These are phyloP conservation scores for Metschnikowia reukaufii DNA, from an alignment of 805 yeast species.

Conservation along the genomic window DNA sequence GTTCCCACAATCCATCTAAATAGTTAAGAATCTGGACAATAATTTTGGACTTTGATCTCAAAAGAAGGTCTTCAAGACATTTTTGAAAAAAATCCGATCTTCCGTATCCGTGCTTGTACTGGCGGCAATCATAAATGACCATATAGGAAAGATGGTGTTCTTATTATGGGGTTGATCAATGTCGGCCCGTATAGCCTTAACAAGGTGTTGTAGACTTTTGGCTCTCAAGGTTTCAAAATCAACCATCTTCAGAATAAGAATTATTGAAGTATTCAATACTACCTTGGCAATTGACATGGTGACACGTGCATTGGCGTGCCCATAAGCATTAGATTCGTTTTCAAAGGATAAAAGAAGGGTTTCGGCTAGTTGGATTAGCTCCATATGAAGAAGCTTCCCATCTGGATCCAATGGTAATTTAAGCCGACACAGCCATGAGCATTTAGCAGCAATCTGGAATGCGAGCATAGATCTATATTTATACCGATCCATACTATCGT, in stretches of 20 bases:
- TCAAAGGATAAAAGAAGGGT: constrained; percentile 8
- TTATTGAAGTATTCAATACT: constrained; percentile 12
- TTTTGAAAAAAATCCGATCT: constrained; percentile 11
- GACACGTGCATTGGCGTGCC: constrained; percentile 1
- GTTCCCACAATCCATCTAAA: constrained; percentile 17
- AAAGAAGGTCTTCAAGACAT: constrained; percentile 4
- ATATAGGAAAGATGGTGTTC: constrained; percentile 16
- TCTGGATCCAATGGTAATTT: constrained; percentile 8
- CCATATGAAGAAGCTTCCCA: constrained; percentile 3
- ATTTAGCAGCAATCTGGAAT: constrained; percentile 19
- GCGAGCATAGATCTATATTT: constrained; percentile 15
- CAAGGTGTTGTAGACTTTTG: neutral
- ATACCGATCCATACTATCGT: constrained; percentile 9
- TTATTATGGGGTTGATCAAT: constrained; percentile 9
- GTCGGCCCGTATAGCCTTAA: constrained; percentile 11
- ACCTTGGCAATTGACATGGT: constrained; percentile 15
- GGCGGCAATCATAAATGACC: constrained; percentile 19
- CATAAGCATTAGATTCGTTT: neutral
- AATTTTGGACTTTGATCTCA: constrained; percentile 11
- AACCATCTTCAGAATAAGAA: constrained; percentile 13
- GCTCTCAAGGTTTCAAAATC: constrained; percentile 2
- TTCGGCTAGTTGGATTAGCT: constrained; percentile 10
- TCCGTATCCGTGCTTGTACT: constrained; percentile 8
- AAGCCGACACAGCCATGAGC: constrained; percentile 22
- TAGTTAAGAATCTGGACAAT: constrained; percentile 12